Evolutionary conservation across 1,284 basidiomycete genomes (phyloP), one percentile per base, ranked within the genome.

Genomic region (Athelia sp.): DNA sequence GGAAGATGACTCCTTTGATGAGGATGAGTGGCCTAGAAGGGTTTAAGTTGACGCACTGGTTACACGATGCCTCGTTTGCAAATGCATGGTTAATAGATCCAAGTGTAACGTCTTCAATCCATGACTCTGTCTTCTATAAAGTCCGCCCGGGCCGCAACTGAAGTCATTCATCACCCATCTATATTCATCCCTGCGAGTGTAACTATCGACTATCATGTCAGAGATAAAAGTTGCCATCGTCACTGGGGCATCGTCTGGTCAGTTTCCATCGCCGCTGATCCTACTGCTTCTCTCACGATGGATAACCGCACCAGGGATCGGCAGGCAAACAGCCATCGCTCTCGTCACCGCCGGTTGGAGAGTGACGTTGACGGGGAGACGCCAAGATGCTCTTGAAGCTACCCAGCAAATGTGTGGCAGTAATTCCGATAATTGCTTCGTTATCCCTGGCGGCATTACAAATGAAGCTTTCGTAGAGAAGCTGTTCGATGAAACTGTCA

Each of bases 371-470:
- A 74, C 73, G 8, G 79, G 77, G 23, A 77, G 88, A 21, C 70
- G 87, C 34, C 60, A 71, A 14, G 71, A 73, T 2, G 76, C 81
- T 51, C 72, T 92, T 3, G 65, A 79, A 48, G 79, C 81, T 56
- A 88, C 87, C 0, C 71, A 71, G 29, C 54, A 62, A 2, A 58
- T 74, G 36, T 83, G 81, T 57, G 58, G 62, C n/a, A 62, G 68
- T 22, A 60, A 68, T n/a, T 65, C 65, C 2, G 56, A 53, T 11
- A 48, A 58, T 17, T 72, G 73, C 21, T 60, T 81, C 4, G 61
- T 76, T 8, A 63, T 85, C 15, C 58, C 72, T 0, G 89, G 87
- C 1, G 84, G 90, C 60, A 75, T 90, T 10, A 71, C 78, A 0
- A 70, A 79, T 43, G 82, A 86, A 58, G 66, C 61, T 0, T 81